A percentile compares a stretch with the other conserved stretches of the same genome.
Evolutionary conservation across 306 rosid genomes (phyloP).

Genomic region (Neltuma alba): DNA sequence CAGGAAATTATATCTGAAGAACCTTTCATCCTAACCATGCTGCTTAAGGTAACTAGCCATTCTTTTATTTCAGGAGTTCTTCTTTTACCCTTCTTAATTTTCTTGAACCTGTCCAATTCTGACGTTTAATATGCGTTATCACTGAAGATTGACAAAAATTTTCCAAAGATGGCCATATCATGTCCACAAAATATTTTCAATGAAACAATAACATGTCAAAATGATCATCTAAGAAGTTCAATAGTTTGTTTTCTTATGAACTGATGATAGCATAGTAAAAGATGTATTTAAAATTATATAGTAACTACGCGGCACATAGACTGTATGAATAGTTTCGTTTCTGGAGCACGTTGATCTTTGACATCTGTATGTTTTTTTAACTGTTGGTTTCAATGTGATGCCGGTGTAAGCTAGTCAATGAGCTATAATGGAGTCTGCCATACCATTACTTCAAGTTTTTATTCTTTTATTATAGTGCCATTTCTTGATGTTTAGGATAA

Average conservation of each 20-base stretch:
- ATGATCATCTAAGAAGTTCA: too few species aligned
- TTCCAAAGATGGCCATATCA: not conserved
- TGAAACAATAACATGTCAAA: not conserved
- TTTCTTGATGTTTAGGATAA: constrained; percentile 56
- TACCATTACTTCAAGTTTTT: constrained; percentile 17
- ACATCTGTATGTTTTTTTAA: not conserved
- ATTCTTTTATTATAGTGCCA: constrained; percentile 22
- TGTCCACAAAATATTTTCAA: not conserved
- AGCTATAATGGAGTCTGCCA: constrained; percentile 20
- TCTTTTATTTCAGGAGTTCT: constrained; percentile 21
- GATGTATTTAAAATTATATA: not conserved
- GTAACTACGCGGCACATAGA: not conserved
- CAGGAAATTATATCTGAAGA: constrained; percentile 50
- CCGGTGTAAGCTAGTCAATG: constrained; percentile 21
- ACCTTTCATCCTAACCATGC: constrained; percentile 45
- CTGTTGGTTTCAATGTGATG: constrained; percentile 8
- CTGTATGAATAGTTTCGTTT: constrained; percentile 20
- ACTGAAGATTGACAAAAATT: constrained; percentile 3
- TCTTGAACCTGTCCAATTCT: not conserved
- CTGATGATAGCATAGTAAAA: not conserved
- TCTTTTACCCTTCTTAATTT: not conserved
- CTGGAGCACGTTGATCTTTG: constrained; percentile 1
- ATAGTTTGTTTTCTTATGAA: not conserved
- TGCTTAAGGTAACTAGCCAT: constrained; percentile 57
- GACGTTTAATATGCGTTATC: not conserved